A percentile compares a stretch with the other conserved stretches of the same genome.
These are phyloP conservation scores for Lentinula aciculospora DNA, from an alignment of 768 basidiomycete genomes.

Conservation along the genomic window DNA sequence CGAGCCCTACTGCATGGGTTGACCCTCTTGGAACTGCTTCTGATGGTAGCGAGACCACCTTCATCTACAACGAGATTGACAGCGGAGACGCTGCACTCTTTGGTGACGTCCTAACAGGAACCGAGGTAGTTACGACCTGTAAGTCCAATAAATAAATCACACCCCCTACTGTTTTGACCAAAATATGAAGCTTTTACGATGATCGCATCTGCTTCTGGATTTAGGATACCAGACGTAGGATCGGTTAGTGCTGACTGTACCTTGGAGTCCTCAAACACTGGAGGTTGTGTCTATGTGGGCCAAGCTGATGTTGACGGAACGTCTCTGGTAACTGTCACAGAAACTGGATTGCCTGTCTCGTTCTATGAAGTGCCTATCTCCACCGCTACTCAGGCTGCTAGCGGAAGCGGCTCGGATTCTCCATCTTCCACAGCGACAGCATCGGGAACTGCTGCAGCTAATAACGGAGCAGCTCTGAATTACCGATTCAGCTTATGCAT, in stretches of 20 bases:
- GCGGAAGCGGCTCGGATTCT: neutral
- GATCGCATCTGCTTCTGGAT: constrained; percentile 2
- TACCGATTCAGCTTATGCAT: neutral
- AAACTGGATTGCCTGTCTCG: neutral
- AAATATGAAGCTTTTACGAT: constrained; percentile 1
- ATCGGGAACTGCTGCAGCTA: neutral
- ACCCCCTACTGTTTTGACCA: no score
- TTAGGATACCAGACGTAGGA: neutral
- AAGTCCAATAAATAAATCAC: neutral
- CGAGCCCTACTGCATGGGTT: neutral
- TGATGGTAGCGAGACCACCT: constrained; percentile 1
- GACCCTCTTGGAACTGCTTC: neutral
- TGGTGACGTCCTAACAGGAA: neutral
- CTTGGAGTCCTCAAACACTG: neutral
- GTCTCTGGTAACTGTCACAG: neutral
- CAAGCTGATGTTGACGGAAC: neutral
- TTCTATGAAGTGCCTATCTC: neutral
- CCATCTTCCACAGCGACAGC: neutral
- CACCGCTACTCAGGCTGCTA: neutral
- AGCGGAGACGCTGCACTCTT: neutral
- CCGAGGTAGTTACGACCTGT: neutral
- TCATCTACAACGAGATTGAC: neutral
- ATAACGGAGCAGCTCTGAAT: neutral
- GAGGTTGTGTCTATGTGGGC: neutral
- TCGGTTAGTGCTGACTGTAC: neutral